phyloP scores from a whole-genome alignment of 192 early-diverging fungal genomes.

The Ramicandelaber brevisporus region DNA sequence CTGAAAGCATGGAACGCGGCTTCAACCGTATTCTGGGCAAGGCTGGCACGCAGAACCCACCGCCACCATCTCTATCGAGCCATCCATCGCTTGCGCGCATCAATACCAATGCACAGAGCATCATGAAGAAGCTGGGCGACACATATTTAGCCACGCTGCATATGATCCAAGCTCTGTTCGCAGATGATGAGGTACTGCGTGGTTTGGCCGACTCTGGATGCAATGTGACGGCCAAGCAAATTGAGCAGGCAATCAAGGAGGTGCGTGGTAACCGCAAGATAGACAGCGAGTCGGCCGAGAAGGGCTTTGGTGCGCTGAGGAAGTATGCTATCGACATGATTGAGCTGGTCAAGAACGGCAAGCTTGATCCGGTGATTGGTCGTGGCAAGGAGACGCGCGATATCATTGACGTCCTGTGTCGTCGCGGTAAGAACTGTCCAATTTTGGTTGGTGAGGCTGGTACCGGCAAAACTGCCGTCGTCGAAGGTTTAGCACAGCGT shows the following conservation, averaged over 20 bases:
- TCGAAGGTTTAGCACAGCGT: constrained; percentile 85
- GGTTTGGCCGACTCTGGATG: constrained; percentile 41
- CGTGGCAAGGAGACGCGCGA: constrained; percentile 90
- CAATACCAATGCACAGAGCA: constrained; percentile 46
- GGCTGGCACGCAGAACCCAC: constrained; percentile 61
- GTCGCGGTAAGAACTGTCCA: constrained; percentile 80
- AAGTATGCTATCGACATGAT: constrained; percentile 90
- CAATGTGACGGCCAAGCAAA: constrained; percentile 27
- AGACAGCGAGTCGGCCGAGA: constrained; percentile 64
- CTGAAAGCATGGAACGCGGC: constrained; percentile 40
- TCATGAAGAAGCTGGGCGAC: constrained; percentile 72
- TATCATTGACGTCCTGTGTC: constrained; percentile 75
- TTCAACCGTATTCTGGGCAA: constrained; percentile 55
- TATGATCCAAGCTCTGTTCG: constrained; percentile 56
- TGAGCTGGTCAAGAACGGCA: constrained; percentile 52
- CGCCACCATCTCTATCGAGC: constrained; percentile 47
- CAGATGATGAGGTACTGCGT: constrained; percentile 29
- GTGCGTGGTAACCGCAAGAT: constrained; percentile 62
- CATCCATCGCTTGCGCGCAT: constrained; percentile 28
- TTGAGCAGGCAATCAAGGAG: constrained; percentile 51
- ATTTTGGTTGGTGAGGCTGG: constrained; percentile 64
- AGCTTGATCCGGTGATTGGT: constrained; percentile 91
- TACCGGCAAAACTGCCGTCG: constrained; percentile 53
- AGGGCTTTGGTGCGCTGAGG: constrained; percentile 66
- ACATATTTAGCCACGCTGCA: constrained; percentile 73